Conservation (phyloP, 1,284 basidiomycete species). For the Pseudozyma hubeiensis region DNA sequence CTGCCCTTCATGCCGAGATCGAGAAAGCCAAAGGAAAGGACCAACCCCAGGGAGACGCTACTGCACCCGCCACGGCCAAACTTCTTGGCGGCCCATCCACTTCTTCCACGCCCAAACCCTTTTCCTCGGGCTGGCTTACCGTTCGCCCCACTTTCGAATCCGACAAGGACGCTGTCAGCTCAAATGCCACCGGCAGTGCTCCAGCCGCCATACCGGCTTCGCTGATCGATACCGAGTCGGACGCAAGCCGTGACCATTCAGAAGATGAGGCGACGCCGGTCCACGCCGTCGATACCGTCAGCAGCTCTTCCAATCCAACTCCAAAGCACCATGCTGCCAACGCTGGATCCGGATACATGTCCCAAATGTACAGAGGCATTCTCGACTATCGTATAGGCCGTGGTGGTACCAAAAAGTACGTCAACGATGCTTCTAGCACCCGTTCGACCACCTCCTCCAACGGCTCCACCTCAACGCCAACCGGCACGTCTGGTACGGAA, state of each 20-base stretch:
- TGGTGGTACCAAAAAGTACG: conserved; percentile 15
- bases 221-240: conserved; percentile 27
- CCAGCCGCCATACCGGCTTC: conserved; percentile 28
- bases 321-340: conserved; percentile 4
- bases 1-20: conserved; percentile 48
- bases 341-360: conserved; percentile 54
- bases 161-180: conserved; percentile 24
- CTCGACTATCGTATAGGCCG: conserved; percentile 54
- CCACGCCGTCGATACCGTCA: conserved; percentile 10
- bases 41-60: conserved; percentile 39
- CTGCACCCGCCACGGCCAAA: conserved; percentile 53
- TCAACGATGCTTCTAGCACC: conserved; percentile 9
- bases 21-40: conserved; percentile 45
- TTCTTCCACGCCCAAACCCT: conserved; percentile 34
- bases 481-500: conserved; percentile 45
- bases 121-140: conserved; percentile 56
- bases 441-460: conserved; percentile 15
- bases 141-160: conserved; percentile 52
- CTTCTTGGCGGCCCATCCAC: conserved; percentile 38
- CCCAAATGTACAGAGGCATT: conserved; percentile 61
- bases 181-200: background rate
- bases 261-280: conserved; percentile 19
- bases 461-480: conserved; percentile 14
- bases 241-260: conserved; percentile 18
- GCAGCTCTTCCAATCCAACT: background rate